Percentiles rank a stretch among this genome's conserved stretches.
phyloP scores from a whole-genome alignment of 2,329 filamentous ascomycete genomes.

The Thelonectria discophora region DNA sequence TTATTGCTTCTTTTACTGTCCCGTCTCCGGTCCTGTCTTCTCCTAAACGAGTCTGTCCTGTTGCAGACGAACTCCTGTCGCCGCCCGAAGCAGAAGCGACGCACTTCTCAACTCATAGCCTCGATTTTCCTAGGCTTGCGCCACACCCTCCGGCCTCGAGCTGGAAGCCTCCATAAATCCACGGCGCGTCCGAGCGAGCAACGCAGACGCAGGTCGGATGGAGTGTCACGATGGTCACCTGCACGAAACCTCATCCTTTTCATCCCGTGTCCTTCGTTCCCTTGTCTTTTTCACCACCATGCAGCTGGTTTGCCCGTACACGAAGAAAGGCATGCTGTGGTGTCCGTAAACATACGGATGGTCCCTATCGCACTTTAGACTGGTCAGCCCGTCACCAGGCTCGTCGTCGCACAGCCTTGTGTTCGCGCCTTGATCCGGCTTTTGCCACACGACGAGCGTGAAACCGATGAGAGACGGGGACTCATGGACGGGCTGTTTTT shows the following conservation, averaged over 20 bases:
- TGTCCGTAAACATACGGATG: too few relatives aligned
- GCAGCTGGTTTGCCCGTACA: too few relatives aligned
- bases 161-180: background rate
- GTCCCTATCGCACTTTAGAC: background rate
- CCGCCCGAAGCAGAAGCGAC: background rate
- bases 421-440: conserved; percentile 3
- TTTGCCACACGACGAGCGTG: background rate
- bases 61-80: background rate
- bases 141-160: conserved; percentile 14
- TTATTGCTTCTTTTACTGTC: background rate
- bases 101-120: too few relatives aligned
- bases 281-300: too few relatives aligned
- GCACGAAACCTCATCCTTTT: too few relatives aligned
- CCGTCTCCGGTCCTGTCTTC: background rate
- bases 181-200: too few relatives aligned
- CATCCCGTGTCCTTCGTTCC: too few relatives aligned
- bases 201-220: too few relatives aligned
- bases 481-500: background rate
- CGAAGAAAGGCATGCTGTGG: too few relatives aligned
- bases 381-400: conserved; percentile 1
- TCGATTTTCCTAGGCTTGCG: background rate
- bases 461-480: background rate
- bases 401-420: conserved; percentile 6
- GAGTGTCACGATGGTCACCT: too few relatives aligned
- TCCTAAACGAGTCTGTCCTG: too few relatives aligned